A percentile compares a stretch with the other conserved stretches of the same genome.
Conservation (phyloP, 2,329 filamentous ascomycete species). For the Diaporthe batatas region DNA sequence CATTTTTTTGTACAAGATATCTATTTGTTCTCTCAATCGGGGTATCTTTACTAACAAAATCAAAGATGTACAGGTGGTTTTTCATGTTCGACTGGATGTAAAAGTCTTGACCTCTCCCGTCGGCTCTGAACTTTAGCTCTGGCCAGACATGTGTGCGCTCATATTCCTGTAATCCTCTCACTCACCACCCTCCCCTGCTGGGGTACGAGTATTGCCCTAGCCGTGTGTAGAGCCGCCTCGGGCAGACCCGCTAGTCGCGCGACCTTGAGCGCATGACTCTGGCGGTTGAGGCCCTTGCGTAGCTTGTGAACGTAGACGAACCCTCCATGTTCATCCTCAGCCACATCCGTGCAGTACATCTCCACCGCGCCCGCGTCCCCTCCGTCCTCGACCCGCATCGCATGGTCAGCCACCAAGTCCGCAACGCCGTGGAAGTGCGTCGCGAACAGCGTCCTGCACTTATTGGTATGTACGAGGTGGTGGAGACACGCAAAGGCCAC, state of each 20-base stretch:
- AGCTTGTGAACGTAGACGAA: constrained; percentile 92
- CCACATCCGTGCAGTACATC: constrained; percentile 90
- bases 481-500: constrained; percentile 90
- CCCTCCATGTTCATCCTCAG: constrained; percentile 76
- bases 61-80: constrained; percentile 42
- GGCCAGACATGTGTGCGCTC: constrained; percentile 11
- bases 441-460: constrained; percentile 87
- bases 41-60: constrained; percentile 57
- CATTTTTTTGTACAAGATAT: constrained; percentile 44
- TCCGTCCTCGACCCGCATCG: constrained; percentile 53
- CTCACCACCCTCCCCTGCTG: constrained; percentile 23
- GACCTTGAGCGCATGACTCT: constrained; percentile 96
- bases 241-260: constrained; percentile 88
- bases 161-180: not conserved
- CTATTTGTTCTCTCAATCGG: constrained; percentile 42
- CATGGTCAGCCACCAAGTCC: constrained; percentile 75
- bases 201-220: constrained; percentile 67
- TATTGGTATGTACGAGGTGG: constrained; percentile 83
- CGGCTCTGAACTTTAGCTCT: not conserved
- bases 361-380: constrained; percentile 64
- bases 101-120: not conserved
- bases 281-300: constrained; percentile 83
- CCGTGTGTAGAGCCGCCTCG: constrained; percentile 76
- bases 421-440: constrained; percentile 93
- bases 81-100: constrained; percentile 3